A percentile compares a stretch with the other conserved stretches of the same genome.
Evolutionary conservation across 768 basidiomycete species (phyloP).

Genomic region (Tulasnella sp.): DNA sequence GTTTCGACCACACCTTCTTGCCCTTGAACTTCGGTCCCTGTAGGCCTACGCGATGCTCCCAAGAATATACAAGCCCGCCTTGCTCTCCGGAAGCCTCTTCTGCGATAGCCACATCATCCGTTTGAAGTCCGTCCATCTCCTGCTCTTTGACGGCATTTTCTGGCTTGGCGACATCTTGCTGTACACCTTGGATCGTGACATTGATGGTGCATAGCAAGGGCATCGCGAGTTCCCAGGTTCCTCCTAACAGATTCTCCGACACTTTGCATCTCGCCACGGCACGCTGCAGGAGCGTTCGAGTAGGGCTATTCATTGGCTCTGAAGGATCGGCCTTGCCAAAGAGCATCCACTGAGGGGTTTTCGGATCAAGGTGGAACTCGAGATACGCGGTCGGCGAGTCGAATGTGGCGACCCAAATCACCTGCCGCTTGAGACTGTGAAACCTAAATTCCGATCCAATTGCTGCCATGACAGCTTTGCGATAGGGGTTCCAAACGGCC

Average conservation of each 20-base stretch:
- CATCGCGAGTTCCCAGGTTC: constrained; percentile 72
- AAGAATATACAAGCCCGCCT: constrained; percentile 52
- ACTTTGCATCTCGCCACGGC: constrained; percentile 72
- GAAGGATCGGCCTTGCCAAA: constrained; percentile 56
- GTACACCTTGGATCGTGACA: constrained; percentile 49
- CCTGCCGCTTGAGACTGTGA: constrained; percentile 75
- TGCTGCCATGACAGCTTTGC: constrained; percentile 50
- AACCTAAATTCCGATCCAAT: constrained; percentile 62
- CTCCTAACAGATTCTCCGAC: constrained; percentile 45
- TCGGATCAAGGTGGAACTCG: constrained; percentile 66
- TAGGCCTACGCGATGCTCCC: constrained; percentile 76
- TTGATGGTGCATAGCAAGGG: constrained; percentile 47
- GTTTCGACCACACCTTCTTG: constrained; percentile 51
- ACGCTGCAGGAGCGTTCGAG: constrained; percentile 58
- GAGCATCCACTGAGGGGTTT: constrained; percentile 78
- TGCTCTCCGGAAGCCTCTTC: constrained; percentile 36
- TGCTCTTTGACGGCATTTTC: neutral
- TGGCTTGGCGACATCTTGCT: neutral
- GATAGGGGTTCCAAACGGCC: constrained; percentile 61
- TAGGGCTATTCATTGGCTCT: constrained; percentile 68
- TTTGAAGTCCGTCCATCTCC: too few species aligned
- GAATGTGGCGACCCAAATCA: constrained; percentile 76
- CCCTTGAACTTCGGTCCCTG: constrained; percentile 52
- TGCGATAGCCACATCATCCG: too few species aligned
- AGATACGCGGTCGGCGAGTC: constrained; percentile 58